These are phyloP conservation scores for Dovyalis caffra DNA, from an alignment of 345 rosid genomes.

Conservation along the genomic window DNA sequence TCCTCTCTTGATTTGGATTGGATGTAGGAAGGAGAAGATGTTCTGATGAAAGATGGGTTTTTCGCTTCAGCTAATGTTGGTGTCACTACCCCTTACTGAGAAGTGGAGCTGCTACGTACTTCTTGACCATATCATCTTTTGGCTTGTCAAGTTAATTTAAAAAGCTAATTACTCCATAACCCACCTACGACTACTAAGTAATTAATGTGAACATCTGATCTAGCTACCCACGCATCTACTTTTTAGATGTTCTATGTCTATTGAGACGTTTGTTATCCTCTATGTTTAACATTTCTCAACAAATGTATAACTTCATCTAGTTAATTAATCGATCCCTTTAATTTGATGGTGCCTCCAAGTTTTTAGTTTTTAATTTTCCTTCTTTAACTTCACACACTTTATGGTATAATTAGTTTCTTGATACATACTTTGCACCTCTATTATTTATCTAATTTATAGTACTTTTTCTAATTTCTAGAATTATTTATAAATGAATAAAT, in stretches of 20 bases:
- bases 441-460: too few species aligned
- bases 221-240: not conserved
- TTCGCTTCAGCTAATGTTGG: constrained; percentile 21
- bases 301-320: not conserved
- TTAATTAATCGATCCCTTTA: not conserved
- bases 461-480: too few species aligned
- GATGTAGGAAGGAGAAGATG: constrained; percentile 31
- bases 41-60: constrained; percentile 22
- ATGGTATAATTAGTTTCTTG: too few species aligned
- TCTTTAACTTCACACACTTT: too few species aligned
- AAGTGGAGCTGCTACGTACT: not conserved
- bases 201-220: constrained; percentile 7
- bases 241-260: not conserved
- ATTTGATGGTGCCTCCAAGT: not conserved
- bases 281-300: not conserved
- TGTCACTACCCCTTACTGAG: constrained; percentile 22
- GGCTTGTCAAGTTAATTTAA: constrained; percentile 4
- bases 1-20: not conserved
- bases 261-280: not conserved
- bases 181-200: constrained; percentile 4
- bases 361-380: not conserved
- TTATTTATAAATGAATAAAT: too few species aligned
- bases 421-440: too few species aligned
- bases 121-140: not conserved
- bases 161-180: constrained; percentile 9